These are phyloP conservation scores for Cicer chorassanicum DNA, from an alignment of 306 rosid genomes.

Conservation along the genomic window DNA sequence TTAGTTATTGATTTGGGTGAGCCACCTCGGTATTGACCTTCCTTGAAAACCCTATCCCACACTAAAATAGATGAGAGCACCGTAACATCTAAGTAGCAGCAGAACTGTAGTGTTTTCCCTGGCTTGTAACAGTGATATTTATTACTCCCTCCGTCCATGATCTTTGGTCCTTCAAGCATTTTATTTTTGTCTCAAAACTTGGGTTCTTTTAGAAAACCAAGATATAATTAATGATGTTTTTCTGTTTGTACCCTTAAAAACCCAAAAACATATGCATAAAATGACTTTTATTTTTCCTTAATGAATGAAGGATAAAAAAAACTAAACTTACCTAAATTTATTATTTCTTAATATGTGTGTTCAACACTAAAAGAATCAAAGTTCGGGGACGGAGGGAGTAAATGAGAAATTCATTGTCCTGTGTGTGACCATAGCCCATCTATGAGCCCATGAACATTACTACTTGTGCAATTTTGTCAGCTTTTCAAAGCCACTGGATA, in stretches of 20 bases:
- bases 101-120: slow-evolving; percentile 9
- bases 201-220: too few relatives aligned
- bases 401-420: background rate
- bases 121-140: slow-evolving; percentile 7
- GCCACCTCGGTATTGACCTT: background rate
- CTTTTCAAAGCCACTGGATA: slow-evolving; percentile 6
- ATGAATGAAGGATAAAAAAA: too few relatives aligned
- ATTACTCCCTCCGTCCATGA: background rate
- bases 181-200: too few relatives aligned
- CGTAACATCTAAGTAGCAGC: slow-evolving; percentile 10
- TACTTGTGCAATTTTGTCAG: slow-evolving; percentile 1
- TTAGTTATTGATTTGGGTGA: slow-evolving; percentile 21
- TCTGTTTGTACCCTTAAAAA: too few relatives aligned
- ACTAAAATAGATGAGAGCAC: background rate
- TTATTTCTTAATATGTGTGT: too few relatives aligned
- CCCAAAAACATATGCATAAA: too few relatives aligned
- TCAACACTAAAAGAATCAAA: too few relatives aligned
- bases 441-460: background rate
- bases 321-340: too few relatives aligned
- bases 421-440: background rate
- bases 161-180: too few relatives aligned
- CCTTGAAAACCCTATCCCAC: slow-evolving; percentile 17
- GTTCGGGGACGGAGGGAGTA: too few relatives aligned
- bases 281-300: too few relatives aligned
- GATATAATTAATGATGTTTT: too few relatives aligned